phyloP scores from a whole-genome alignment of 2,329 filamentous ascomycete species.

The Gremmenia infestans region DNA sequence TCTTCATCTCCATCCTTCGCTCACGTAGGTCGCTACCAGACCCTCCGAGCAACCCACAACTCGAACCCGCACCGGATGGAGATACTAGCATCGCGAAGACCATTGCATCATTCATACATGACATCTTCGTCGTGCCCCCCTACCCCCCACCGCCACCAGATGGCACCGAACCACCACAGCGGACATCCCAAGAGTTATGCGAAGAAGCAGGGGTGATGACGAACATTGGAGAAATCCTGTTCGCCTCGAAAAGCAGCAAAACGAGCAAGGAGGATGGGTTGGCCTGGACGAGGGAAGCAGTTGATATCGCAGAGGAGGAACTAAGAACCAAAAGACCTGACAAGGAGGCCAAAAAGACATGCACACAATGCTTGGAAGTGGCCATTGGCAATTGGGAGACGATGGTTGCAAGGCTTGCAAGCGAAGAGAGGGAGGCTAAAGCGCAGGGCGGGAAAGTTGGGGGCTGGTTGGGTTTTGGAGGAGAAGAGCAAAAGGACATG shows the following conservation, averaged over 20 bases:
- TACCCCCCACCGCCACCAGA: constrained; percentile 69
- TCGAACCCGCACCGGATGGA: constrained; percentile 11
- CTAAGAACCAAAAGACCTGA: constrained; percentile 39
- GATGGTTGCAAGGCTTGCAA: constrained; percentile 64
- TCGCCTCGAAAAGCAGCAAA: constrained; percentile 48
- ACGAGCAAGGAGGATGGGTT: constrained; percentile 62
- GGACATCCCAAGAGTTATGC: constrained; percentile 63
- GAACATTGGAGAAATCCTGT: constrained; percentile 93
- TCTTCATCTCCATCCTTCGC: constrained; percentile 79
- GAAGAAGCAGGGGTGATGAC: constrained; percentile 82
- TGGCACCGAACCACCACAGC: constrained; percentile 62
- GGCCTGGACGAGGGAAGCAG: constrained; percentile 84
- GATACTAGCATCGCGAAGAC: constrained; percentile 20
- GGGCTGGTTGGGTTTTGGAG: constrained; percentile 28
- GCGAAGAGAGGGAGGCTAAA: constrained; percentile 31
- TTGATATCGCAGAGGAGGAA: constrained; percentile 71
- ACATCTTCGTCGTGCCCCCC: constrained; percentile 43
- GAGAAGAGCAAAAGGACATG: constrained; percentile 17
- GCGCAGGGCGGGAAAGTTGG: constrained; percentile 7
- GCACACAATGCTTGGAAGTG: constrained; percentile 70
- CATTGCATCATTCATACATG: constrained; percentile 27
- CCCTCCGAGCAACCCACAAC: constrained; percentile 26
- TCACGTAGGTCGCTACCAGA: constrained; percentile 60
- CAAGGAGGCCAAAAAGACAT: constrained; percentile 49
- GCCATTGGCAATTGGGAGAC: constrained; percentile 76